Conservation (phyloP, 176 grass and related monocot species). For the Themeda triandra region DNA sequence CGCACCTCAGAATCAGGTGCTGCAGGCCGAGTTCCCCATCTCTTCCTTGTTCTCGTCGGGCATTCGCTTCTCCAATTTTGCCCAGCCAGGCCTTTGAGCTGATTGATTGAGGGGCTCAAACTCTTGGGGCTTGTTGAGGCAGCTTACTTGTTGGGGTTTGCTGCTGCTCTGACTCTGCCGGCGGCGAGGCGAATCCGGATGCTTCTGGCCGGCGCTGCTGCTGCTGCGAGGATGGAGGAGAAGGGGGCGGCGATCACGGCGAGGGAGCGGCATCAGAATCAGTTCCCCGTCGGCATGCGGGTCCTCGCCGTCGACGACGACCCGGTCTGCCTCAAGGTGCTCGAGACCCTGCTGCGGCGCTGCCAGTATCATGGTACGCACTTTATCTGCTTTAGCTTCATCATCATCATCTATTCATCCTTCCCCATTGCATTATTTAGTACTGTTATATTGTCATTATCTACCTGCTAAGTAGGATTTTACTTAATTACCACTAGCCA, state of each 20-base stretch:
- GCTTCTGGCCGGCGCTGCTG: neutral
- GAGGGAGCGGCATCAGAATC: conserved; percentile 30
- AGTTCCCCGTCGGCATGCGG: conserved; percentile 75
- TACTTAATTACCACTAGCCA: neutral
- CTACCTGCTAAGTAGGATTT: neutral
- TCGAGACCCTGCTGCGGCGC: conserved; percentile 44
- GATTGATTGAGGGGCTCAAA: neutral
- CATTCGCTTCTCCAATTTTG: neutral
- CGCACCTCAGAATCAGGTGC: neutral
- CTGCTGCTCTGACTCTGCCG: neutral
- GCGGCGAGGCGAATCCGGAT: neutral
- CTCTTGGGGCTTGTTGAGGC: neutral
- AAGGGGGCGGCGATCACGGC: conserved; percentile 20
- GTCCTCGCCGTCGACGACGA: conserved; percentile 87
- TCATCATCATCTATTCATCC: neutral
- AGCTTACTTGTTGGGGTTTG: neutral
- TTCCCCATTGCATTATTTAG: neutral
- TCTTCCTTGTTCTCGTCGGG: neutral
- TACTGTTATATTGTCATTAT: neutral
- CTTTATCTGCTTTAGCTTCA: neutral
- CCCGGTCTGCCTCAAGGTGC: conserved; percentile 60
- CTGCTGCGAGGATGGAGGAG: conserved; percentile 25
- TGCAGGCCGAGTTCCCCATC: neutral
- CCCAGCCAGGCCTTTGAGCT: neutral
- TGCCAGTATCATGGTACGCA: conserved; percentile 48